Evolutionary conservation across 768 basidiomycete genomes (phyloP).

Genomic region (Leccinum uliginosum): DNA sequence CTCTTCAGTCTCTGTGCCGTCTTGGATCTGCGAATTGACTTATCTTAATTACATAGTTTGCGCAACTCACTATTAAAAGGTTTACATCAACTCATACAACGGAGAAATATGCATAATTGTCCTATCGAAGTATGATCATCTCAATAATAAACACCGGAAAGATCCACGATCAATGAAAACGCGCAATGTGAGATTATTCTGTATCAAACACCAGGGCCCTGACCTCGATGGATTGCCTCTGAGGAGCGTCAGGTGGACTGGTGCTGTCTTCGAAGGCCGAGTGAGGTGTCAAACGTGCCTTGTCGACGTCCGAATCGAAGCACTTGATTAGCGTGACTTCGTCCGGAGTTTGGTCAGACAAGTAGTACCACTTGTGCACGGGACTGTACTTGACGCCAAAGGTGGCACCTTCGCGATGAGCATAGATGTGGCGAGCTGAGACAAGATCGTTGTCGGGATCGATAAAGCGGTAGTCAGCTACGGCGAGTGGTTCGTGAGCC

Average conservation of each 20-base stretch:
- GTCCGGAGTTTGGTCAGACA: background rate
- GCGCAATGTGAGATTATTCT: background rate
- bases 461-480: background rate
- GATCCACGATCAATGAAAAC: too few relatives aligned
- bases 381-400: background rate
- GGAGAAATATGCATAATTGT: too few relatives aligned
- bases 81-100: too few relatives aligned
- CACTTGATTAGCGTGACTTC: background rate
- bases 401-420: background rate
- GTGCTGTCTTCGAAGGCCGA: background rate
- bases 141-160: too few relatives aligned
- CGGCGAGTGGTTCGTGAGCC: background rate
- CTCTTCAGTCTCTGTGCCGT: too few relatives aligned
- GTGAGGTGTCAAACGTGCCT: background rate
- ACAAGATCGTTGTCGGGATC: background rate
- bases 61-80: too few relatives aligned
- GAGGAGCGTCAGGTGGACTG: background rate
- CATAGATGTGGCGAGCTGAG: background rate
- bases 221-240: background rate
- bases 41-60: too few relatives aligned
- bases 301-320: background rate
- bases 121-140: too few relatives aligned
- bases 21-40: too few relatives aligned
- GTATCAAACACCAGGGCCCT: background rate
- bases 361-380: background rate